A percentile compares a stretch with the other conserved stretches of the same genome.
These are phyloP conservation scores for Apiospora pterosperma DNA, from an alignment of 2,329 filamentous ascomycete species.

Conservation along the genomic window DNA sequence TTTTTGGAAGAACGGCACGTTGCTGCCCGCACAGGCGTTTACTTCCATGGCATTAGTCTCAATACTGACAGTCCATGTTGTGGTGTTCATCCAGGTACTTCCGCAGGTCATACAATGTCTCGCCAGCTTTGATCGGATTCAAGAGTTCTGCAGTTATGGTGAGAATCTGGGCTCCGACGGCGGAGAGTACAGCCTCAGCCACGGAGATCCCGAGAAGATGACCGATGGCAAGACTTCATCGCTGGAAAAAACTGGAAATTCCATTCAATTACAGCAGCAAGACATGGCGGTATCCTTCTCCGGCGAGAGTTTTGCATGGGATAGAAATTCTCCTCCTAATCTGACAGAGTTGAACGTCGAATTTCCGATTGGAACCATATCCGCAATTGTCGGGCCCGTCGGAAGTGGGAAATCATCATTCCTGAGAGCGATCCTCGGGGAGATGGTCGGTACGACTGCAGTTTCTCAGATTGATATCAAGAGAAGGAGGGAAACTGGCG, in stretches of 20 bases:
- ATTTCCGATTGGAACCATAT: not conserved
- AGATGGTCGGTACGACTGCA: not conserved
- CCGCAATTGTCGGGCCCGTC: not conserved
- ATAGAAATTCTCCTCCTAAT: too few relatives aligned
- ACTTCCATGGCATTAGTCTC: slow-evolving; percentile 17
- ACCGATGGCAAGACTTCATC: too few relatives aligned
- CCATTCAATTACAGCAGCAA: too few relatives aligned
- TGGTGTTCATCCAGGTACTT: slow-evolving; percentile 14
- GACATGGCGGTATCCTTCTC: slow-evolving; percentile 12
- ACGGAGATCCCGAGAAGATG: not conserved
- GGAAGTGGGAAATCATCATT: not conserved
- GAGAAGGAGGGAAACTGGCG: slow-evolving; percentile 7
- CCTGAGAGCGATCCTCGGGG: not conserved
- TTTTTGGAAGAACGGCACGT: slow-evolving; percentile 7
- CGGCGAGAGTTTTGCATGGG: slow-evolving; percentile 10
- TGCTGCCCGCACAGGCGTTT: slow-evolving; percentile 15
- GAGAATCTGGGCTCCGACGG: too few relatives aligned
- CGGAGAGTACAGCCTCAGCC: slow-evolving; percentile 1
- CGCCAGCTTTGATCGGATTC: slow-evolving; percentile 18
- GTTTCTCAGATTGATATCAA: not conserved
- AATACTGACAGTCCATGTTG: slow-evolving; percentile 15
- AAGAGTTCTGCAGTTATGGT: slow-evolving; percentile 11
- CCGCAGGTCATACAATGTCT: slow-evolving; percentile 14
- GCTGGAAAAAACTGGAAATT: too few relatives aligned
- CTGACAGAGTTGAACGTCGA: not conserved